phyloP scores from a whole-genome alignment of 2,329 filamentous ascomycete species.

The Xylaria sp. region DNA sequence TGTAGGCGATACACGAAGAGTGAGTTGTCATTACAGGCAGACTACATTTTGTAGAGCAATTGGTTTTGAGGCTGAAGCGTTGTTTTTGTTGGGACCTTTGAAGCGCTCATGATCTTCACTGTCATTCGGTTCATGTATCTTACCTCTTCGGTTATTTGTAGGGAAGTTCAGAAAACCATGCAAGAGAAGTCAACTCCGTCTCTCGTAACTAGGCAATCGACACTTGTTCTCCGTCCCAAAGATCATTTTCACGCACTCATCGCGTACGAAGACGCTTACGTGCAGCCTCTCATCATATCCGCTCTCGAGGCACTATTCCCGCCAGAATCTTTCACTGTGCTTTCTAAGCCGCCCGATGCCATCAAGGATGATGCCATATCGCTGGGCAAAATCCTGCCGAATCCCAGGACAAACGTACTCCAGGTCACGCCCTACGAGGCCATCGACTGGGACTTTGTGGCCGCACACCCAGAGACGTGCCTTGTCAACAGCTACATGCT shows the following conservation, averaged over 20 bases:
- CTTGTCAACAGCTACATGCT: constrained; percentile 93
- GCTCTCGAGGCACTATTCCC: constrained; percentile 75
- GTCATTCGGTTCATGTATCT: constrained; percentile 37
- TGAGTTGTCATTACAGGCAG: constrained; percentile 15
- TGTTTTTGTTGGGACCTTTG: constrained; percentile 17
- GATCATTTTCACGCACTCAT: constrained; percentile 75
- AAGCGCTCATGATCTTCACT: not conserved
- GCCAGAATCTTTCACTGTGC: constrained; percentile 62
- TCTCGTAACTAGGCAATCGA: constrained; percentile 33
- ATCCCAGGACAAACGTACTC: constrained; percentile 64
- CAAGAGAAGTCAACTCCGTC: constrained; percentile 35
- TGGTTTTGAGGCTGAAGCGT: constrained; percentile 14
- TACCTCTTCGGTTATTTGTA: constrained; percentile 40
- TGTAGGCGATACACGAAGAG: constrained; percentile 10
- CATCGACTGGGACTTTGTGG: constrained; percentile 83
- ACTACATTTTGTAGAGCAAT: constrained; percentile 12
- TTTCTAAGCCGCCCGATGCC: constrained; percentile 55
- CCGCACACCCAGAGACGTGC: constrained; percentile 68
- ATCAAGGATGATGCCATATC: constrained; percentile 43
- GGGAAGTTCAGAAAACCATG: constrained; percentile 39
- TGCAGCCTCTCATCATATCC: constrained; percentile 83
- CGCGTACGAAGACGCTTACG: constrained; percentile 88
- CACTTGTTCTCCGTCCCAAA: constrained; percentile 42
- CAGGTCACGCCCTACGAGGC: constrained; percentile 89
- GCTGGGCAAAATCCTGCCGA: constrained; percentile 53